Base-by-base conservation (phyloP, 2,329 filamentous ascomycete genomes). In the Fonsecaea erecta region DNA sequence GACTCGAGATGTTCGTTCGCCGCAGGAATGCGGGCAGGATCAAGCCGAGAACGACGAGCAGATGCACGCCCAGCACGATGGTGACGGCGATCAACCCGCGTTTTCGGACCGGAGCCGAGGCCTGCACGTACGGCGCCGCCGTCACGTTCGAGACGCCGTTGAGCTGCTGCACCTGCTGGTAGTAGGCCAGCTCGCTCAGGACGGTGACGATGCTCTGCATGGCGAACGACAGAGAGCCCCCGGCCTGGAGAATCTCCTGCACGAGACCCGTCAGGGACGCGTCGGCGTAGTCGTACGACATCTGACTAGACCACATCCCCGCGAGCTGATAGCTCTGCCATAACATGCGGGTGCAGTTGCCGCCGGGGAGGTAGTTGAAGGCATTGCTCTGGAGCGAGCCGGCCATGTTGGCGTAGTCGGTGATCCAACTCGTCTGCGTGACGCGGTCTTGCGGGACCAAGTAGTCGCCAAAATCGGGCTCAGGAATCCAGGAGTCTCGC, bases 381-480 rank as follows among this genome's bases (percentile, higher is more conserved):
- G 34, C 21, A 18, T 58, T 58, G 55, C 55, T 58, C 21, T 58
- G 55, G 18, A 58, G 26, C 12, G 55, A 58, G 55, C 55, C 55
- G 6, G 55, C 55, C 55, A 58, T 58, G 37, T 58, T 58, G 55
- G 55, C 55, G 18, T 58, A 58, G 37, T 58, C 55, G 6, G 55
- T 46, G 12, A 58, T 58, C 55, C 55, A 58, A n/a, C 55, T 58
- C 9, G 55, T 58, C 37, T 43, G n/a, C 8, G 55, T 58, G 34
- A 58, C 55, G 11, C 55, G 55, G 18, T 58, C 46, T 1, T 16
- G 26, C n/a, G 55, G 35, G 5, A 43, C 34, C n/a, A 58, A 14
- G n/a, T 58, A 48, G 18, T 58, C 55, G 7, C 55, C 55, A 46
- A 24, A 58, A 43, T 58, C 55, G 24, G 55, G 55, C 55, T 58